A percentile compares a stretch with the other conserved stretches of the same genome.
phyloP scores from a whole-genome alignment of 2,329 filamentous ascomycete species.

The Metarhizium robertsii region DNA sequence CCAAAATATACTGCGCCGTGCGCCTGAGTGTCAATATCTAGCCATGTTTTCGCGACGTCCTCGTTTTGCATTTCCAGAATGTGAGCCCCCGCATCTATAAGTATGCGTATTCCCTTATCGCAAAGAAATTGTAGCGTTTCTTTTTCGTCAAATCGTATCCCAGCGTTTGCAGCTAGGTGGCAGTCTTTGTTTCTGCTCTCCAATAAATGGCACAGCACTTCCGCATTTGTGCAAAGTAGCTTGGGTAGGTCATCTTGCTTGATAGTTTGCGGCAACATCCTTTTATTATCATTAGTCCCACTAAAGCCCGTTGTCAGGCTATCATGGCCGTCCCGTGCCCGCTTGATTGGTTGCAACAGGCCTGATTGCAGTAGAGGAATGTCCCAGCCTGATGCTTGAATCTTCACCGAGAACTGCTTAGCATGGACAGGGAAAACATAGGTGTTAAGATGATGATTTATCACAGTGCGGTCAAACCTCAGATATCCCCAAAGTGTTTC shows the following conservation, averaged over 20 bases:
- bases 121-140: too few species aligned
- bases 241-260: slow-evolving; percentile 48
- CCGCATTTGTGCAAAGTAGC: slow-evolving; percentile 51
- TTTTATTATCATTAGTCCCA: slow-evolving; percentile 58
- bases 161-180: background rate
- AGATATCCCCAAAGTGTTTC: background rate
- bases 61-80: slow-evolving; percentile 54
- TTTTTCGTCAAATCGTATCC: background rate
- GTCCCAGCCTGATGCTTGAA: slow-evolving; percentile 59
- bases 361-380: background rate
- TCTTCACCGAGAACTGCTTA: slow-evolving; percentile 50
- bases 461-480: background rate
- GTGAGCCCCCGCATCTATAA: slow-evolving; percentile 63
- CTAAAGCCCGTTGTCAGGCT: slow-evolving; percentile 55
- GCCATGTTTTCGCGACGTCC: slow-evolving; percentile 43
- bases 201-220: slow-evolving; percentile 35
- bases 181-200: background rate
- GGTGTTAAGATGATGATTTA: background rate
- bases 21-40: slow-evolving; percentile 17
- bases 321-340: too few species aligned
- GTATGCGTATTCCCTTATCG: background rate
- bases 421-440: slow-evolving; percentile 51
- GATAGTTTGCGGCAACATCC: slow-evolving; percentile 51
- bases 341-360: too few species aligned
- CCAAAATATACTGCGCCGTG: slow-evolving; percentile 45